These are phyloP conservation scores for Yarrowia sp. DNA, from an alignment of 805 yeast species.

Conservation along the genomic window DNA sequence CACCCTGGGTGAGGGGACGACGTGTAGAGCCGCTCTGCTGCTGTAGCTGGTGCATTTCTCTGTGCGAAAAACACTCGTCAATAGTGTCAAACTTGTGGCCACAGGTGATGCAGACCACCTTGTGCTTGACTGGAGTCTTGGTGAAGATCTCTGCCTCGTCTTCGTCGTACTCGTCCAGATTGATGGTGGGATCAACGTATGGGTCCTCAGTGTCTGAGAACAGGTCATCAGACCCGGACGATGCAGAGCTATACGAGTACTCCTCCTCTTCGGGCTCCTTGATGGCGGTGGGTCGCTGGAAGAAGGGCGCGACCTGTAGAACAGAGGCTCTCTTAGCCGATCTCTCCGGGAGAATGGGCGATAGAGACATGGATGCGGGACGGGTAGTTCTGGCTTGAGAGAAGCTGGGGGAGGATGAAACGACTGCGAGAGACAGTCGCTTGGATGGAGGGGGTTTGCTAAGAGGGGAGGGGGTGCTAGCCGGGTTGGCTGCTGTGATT, in stretches of 20 bases:
- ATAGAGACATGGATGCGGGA: constrained; percentile 34
- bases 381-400: background rate
- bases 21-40: background rate
- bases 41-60: constrained; percentile 1
- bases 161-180: constrained; percentile 31
- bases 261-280: constrained; percentile 26
- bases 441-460: constrained; percentile 7
- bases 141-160: constrained; percentile 22
- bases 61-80: constrained; percentile 19
- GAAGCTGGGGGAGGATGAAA: background rate
- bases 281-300: constrained; percentile 15
- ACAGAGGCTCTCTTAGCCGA: constrained; percentile 21
- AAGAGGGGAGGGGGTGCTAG: constrained; percentile 5
- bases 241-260: background rate
- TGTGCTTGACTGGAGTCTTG: constrained; percentile 26
- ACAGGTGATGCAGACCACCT: constrained; percentile 29
- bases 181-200: constrained; percentile 33
- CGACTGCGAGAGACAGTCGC: constrained; percentile 14
- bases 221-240: constrained; percentile 28
- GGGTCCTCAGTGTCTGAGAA: constrained; percentile 33
- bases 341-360: constrained; percentile 24
- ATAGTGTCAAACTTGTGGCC: constrained; percentile 32
- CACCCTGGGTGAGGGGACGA: constrained; percentile 2
- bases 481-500: constrained; percentile 5
- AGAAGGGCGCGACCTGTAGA: constrained; percentile 10